Conservation (phyloP, 1,284 basidiomycete genomes). For the Cutaneotrichosporon daszewskae region DNA sequence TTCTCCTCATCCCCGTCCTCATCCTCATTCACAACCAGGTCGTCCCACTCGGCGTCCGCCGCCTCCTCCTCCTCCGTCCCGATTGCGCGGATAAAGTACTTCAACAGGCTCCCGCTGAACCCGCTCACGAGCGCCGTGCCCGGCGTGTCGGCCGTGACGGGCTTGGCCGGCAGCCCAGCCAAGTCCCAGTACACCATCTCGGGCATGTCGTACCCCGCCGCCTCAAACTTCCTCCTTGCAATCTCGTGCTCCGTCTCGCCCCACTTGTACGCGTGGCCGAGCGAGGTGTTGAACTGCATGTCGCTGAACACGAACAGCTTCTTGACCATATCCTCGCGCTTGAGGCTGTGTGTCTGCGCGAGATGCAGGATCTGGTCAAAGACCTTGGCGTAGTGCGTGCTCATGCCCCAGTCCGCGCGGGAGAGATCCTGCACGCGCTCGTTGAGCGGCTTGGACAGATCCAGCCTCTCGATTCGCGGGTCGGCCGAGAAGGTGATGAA, state of each 20-base stretch:
- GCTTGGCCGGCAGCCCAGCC: slow-evolving; percentile 40
- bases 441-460: slow-evolving; percentile 44
- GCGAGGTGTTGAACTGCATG: slow-evolving; percentile 62
- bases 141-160: slow-evolving; percentile 53
- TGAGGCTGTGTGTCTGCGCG: slow-evolving; percentile 55
- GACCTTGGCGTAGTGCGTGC: slow-evolving; percentile 53
- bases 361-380: slow-evolving; percentile 52
- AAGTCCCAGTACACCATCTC: slow-evolving; percentile 52
- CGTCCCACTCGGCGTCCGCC: slow-evolving; percentile 19
- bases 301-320: slow-evolving; percentile 66
- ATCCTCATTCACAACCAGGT: slow-evolving; percentile 29
- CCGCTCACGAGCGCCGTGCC: slow-evolving; percentile 64
- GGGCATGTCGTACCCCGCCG: slow-evolving; percentile 62
- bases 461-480: slow-evolving; percentile 54
- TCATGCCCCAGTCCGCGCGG: slow-evolving; percentile 53
- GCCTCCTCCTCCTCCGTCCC: slow-evolving; percentile 41
- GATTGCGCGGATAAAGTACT: slow-evolving; percentile 57
- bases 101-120: slow-evolving; percentile 62
- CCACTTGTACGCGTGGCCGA: not conserved
- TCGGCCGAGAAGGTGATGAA: slow-evolving; percentile 62
- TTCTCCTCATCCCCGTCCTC: slow-evolving; percentile 43
- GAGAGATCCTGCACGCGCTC: slow-evolving; percentile 49
- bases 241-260: slow-evolving; percentile 63
- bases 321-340: slow-evolving; percentile 64
- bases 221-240: slow-evolving; percentile 52